phyloP scores from a whole-genome alignment of 495 filamentous ascomycete genomes.

The Penicillium salamii region DNA sequence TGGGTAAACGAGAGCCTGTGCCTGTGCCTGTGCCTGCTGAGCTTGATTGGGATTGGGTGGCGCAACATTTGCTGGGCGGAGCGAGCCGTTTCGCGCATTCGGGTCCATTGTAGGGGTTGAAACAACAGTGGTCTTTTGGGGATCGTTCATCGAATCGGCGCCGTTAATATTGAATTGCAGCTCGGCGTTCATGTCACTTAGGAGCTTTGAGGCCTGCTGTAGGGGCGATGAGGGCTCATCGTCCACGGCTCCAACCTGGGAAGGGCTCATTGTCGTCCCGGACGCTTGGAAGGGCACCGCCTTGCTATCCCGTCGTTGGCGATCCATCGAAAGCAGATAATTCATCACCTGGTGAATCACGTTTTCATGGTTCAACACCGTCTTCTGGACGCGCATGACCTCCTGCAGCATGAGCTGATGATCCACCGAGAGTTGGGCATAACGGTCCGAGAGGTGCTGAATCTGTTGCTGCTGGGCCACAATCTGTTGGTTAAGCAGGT shows the following conservation, averaged over 20 bases:
- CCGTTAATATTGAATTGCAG: conserved; percentile 70
- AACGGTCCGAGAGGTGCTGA: conserved; percentile 77
- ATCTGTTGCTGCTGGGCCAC: conserved; percentile 90
- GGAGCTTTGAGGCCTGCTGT: conserved; percentile 84
- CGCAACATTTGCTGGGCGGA: conserved; percentile 46
- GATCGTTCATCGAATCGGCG: conserved; percentile 73
- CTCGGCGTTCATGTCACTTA: conserved; percentile 77
- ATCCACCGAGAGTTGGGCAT: conserved; percentile 79
- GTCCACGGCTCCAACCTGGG: conserved; percentile 48
- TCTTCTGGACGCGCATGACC: conserved; percentile 82
- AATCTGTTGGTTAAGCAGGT: conserved; percentile 82
- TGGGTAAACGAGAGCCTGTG: conserved; percentile 47
- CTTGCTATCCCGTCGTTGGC: conserved; percentile 61
- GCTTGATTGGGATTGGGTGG: conserved; percentile 48
- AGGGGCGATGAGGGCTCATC: conserved; percentile 79
- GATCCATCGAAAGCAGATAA: conserved; percentile 64
- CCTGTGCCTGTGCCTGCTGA: too few species aligned
- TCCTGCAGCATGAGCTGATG: conserved; percentile 87
- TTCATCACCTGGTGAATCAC: conserved; percentile 74
- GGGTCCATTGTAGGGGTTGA: conserved; percentile 43
- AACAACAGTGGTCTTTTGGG: conserved; percentile 53
- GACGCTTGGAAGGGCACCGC: conserved; percentile 44
- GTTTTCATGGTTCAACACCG: conserved; percentile 77
- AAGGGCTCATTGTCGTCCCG: conserved; percentile 38
- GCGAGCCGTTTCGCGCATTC: conserved; percentile 35